Conservation (phyloP, 495 filamentous ascomycete genomes). For the Talaromyces wortmannii region DNA sequence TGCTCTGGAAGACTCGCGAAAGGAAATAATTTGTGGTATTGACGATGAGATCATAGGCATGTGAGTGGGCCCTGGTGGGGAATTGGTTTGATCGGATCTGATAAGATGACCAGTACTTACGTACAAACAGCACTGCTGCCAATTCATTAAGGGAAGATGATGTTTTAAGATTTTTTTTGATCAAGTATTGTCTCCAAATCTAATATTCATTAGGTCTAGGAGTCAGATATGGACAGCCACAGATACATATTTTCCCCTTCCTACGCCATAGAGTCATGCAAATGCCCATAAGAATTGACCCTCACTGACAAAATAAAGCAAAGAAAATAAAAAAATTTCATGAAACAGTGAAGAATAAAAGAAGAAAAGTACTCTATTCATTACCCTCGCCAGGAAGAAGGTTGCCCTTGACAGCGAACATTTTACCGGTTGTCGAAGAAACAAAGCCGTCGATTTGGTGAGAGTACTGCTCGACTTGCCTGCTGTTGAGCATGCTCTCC, state of each 20-base stretch:
- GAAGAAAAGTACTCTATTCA: conserved; percentile 19
- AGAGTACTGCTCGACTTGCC: conserved; percentile 97
- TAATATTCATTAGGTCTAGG: conserved; percentile 17
- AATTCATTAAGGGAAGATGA: not conserved
- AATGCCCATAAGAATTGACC: conserved; percentile 13
- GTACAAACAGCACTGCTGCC: not conserved
- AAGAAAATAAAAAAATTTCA: conserved; percentile 1
- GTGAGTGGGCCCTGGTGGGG: not conserved
- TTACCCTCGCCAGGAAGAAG: conserved; percentile 42
- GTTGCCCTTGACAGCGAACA: conserved; percentile 90
- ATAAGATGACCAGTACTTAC: conserved; percentile 1
- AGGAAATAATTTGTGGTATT: not conserved
- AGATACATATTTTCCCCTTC: conserved; percentile 41
- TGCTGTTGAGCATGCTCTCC: conserved; percentile 85
- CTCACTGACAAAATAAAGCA: conserved; percentile 1
- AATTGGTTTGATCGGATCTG: not conserved
- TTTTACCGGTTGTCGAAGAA: conserved; percentile 84
- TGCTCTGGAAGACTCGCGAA: too few species aligned
- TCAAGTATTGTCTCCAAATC: not conserved
- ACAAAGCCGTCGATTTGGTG: conserved; percentile 97
- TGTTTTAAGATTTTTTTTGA: not conserved
- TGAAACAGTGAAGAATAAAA: not conserved
- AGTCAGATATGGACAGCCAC: conserved; percentile 34
- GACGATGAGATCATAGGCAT: not conserved
- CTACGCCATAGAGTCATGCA: conserved; percentile 47